Evolutionary conservation across 768 basidiomycete genomes (phyloP), one percentile per base, ranked within the genome.

Genomic region (Kwoniella dejecticola): DNA sequence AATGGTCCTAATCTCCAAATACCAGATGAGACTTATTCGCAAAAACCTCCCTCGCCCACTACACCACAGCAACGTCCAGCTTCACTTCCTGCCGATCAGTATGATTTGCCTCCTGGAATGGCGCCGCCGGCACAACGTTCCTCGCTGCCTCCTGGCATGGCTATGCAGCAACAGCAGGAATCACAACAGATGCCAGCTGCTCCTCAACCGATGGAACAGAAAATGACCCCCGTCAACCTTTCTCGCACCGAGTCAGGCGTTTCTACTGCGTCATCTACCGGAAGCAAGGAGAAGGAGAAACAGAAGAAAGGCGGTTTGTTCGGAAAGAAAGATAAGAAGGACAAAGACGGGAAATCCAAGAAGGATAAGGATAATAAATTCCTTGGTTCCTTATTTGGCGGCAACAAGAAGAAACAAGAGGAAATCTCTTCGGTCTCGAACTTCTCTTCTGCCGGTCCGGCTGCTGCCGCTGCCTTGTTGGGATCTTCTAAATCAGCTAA

Each of bases 341-440:
- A 77, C 40, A 68, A 67, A 57, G 60, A 68, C 12, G 62, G 62
- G 21, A 75, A 76, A 58, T 64, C 66, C 50, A 83, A 84, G 69
- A 84, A 83, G 75, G 83, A 85, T 64, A 81, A 82, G 45, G 72
- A 76, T 19, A 84, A 91, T 19, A 84, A 91, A 1, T 96, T 97
- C 82, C 91, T 98, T 67, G 91, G 92, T 1, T 91, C 90, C 11
- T 82, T 97, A 3, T 97, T 97, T 76, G 87, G 91, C 33, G 23
- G 83, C 87, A 66, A 36, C 15, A 96, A 93, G 83, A 87, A 87
- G 69, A 88, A 90, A 41, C 90, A 94, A 44, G 70, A 74, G 33
- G 64, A 70, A 1, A 42, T 71, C 1, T 63, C 75, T 3, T 62
- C 75, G 2, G 65, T 69, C 1, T 33, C 73, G 1, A 73, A 69